Conservation (phyloP, 1,284 basidiomycete genomes). For the Meira nashicola region DNA sequence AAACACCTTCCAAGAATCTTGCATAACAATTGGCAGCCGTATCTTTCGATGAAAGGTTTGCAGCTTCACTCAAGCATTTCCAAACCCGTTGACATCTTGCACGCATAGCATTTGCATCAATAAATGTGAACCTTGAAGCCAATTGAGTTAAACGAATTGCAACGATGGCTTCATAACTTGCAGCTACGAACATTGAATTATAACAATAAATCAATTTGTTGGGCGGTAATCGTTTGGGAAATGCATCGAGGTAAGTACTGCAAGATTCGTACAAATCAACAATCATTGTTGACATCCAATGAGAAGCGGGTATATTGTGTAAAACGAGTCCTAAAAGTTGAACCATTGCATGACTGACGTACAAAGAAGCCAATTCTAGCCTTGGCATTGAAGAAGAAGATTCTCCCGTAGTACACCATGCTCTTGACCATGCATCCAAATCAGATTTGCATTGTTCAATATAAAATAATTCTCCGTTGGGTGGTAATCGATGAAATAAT, state of each 20-base stretch:
- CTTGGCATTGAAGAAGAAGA: constrained; percentile 17
- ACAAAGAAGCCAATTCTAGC: constrained; percentile 26
- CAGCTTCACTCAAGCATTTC: not conserved
- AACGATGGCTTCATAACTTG: constrained; percentile 24
- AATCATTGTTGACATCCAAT: constrained; percentile 22
- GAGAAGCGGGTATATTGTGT: constrained; percentile 18
- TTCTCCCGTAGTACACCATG: constrained; percentile 20
- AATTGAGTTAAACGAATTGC: constrained; percentile 26
- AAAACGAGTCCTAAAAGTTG: constrained; percentile 24
- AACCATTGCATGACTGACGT: constrained; percentile 29
- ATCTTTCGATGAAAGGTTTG: not conserved
- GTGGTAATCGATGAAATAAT: constrained; percentile 2
- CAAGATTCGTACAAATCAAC: constrained; percentile 22
- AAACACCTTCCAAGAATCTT: constrained; percentile 6
- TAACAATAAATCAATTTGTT: constrained; percentile 24
- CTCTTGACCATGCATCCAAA: constrained; percentile 23
- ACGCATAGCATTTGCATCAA: constrained; percentile 18
- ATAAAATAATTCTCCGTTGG: constrained; percentile 22
- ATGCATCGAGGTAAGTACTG: constrained; percentile 23
- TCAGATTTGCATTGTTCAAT: constrained; percentile 23
- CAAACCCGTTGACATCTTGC: constrained; percentile 8
- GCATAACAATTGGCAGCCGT: constrained; percentile 9
- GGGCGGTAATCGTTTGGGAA: constrained; percentile 22
- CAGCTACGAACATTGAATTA: constrained; percentile 28
- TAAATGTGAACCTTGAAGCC: constrained; percentile 20